These are phyloP conservation scores for Candida succiphila DNA, from an alignment of 805 yeast species.

Conservation along the genomic window DNA sequence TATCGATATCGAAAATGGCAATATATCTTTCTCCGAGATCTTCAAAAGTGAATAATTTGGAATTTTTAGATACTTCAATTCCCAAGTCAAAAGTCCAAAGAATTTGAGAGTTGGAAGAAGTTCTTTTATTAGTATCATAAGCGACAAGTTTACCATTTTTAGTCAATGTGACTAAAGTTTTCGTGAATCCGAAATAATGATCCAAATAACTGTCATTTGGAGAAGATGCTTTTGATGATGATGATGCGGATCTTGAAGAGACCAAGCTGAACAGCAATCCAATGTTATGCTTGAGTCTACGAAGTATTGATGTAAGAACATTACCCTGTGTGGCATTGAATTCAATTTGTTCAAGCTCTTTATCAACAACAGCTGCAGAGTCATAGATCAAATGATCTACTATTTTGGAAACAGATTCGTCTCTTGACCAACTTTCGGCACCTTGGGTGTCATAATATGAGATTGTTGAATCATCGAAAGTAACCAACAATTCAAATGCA, in stretches of 20 bases:
- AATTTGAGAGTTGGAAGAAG: slow-evolving; percentile 1
- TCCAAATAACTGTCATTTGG: slow-evolving; percentile 1
- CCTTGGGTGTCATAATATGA: slow-evolving; percentile 13
- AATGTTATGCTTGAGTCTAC: slow-evolving; percentile 21
- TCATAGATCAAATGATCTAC: slow-evolving; percentile 24
- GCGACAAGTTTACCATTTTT: slow-evolving; percentile 31
- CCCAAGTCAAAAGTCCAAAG: slow-evolving; percentile 27
- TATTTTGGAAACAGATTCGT: slow-evolving; percentile 30
- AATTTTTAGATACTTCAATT: background rate
- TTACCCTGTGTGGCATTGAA: slow-evolving; percentile 22
- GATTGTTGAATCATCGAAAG: slow-evolving; percentile 7
- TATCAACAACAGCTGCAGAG: slow-evolving; percentile 11
- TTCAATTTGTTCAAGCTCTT: slow-evolving; percentile 18
- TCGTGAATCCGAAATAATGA: slow-evolving; percentile 35
- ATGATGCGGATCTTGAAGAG: no score
- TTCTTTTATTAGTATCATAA: slow-evolving; percentile 27
- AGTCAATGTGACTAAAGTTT: slow-evolving; percentile 31
- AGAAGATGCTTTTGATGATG: background rate
- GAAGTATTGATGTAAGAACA: slow-evolving; percentile 21
- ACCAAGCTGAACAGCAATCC: slow-evolving; percentile 5
- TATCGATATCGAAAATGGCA: background rate
- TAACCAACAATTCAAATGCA: slow-evolving; percentile 6
- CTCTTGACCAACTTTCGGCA: slow-evolving; percentile 28
- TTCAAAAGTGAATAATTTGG: slow-evolving; percentile 3
- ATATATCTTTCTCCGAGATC: slow-evolving; percentile 1